Evolutionary conservation across 345 rosid species (phyloP), one percentile per base, ranked within the genome.

Genomic region (Eucalyptus marginata): DNA sequence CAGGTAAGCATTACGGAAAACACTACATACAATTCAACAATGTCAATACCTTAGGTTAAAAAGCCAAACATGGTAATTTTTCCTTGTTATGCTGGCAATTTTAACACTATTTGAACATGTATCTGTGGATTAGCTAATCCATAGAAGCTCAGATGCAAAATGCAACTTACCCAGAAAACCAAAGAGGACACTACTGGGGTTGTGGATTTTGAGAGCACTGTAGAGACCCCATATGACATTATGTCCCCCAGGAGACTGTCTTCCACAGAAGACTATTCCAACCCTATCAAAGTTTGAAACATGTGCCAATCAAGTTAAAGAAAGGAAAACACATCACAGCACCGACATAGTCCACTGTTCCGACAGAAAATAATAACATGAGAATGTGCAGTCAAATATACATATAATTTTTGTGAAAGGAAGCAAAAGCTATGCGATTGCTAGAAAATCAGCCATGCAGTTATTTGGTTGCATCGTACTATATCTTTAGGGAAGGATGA

Each of bases 161-260:
- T 6, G 87, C 86, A 54, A 88, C 92, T 89, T 88, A 98, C 99
- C 99, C 88, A 98, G 90, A 93, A 98, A 98, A 51, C 99, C 99
- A 52, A 97, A 92, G 89, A 98, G 92, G 86, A 93, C 92, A 88
- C 93, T 96, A 20, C 92, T 93, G 3, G 97, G 92, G 90, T 98
- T 97, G 95, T 98, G 99, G 64, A 90, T 91, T 89, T 98, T 95
- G 88, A 98, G 97, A 86, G 99, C 99, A 88, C 91, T 86, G 90
- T 91, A 91, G 88, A 98, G 97, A 76, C 99, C 99, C 99, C 99
- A 98, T 66, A 97, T 83, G 79, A 98, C 99, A 92, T 98, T 98
- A 91, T 98, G 99, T 86, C 99, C 99, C 89, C 98, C 99, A 8
- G 99, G 99, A 88, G 99, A 96, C 88, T 98, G 99, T 92, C 99